Evolutionary conservation across 148 eudicot genomes (phyloP).

Genomic region (Camellia lanceoleosa): DNA sequence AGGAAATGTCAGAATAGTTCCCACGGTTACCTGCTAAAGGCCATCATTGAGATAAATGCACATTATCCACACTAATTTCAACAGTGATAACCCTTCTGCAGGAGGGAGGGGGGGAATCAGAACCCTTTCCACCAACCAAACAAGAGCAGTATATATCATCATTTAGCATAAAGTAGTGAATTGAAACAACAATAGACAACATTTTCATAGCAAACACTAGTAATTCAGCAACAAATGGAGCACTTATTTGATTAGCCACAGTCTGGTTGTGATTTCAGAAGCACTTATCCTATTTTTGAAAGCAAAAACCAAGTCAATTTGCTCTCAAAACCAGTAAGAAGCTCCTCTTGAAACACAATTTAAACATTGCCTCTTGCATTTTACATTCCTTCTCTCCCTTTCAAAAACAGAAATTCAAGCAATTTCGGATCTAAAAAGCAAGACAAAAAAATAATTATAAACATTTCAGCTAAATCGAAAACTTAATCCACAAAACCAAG

Average conservation of each 20-base stretch:
- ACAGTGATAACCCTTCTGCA: neutral
- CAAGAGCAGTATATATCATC: neutral
- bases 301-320: neutral
- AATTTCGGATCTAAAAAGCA: neutral
- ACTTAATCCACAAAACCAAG: too few species aligned
- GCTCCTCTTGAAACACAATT: neutral
- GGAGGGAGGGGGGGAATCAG: neutral
- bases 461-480: too few species aligned
- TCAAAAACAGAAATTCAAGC: neutral
- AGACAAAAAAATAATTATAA: neutral
- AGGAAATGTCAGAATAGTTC: neutral
- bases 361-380: neutral
- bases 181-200: neutral
- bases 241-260: neutral
- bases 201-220: neutral
- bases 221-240: neutral
- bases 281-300: neutral
- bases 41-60: constrained; percentile 3
- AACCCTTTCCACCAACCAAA: neutral
- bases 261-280: neutral
- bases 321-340: neutral
- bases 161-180: neutral
- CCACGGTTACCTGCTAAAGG: neutral
- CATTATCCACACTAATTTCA: neutral
- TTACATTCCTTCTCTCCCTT: neutral